Conservation (phyloP, 2,329 filamentous ascomycete species). For the Hypoxylon sp. region DNA sequence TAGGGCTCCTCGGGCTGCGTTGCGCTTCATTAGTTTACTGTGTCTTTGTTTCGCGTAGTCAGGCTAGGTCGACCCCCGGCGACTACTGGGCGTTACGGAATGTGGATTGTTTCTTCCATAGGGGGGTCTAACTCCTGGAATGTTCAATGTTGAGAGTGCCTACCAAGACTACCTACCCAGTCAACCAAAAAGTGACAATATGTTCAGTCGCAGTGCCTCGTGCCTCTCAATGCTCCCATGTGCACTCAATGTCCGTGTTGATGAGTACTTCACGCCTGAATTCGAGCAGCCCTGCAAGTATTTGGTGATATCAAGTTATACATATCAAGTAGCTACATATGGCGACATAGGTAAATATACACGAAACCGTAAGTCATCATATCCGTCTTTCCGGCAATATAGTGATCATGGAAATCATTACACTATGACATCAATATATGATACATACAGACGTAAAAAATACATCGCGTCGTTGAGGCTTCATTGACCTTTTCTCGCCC, state of each 20-base stretch:
- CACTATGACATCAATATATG: constrained; percentile 4
- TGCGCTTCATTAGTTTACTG: neutral
- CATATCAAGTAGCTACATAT: neutral
- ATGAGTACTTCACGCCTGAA: neutral
- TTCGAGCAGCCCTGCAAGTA: neutral
- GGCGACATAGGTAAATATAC: constrained; percentile 10
- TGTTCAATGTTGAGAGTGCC: constrained; percentile 1
- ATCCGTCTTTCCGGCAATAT: neutral
- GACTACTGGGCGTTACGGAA: constrained; percentile 7
- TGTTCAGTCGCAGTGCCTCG: neutral
- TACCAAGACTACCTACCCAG: neutral
- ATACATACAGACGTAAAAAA: constrained; percentile 16
- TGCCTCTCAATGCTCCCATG: neutral
- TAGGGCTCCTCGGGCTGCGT: neutral
- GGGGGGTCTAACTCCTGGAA: neutral
- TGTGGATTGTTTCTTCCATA: neutral
- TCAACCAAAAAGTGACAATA: neutral
- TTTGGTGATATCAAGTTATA: neutral
- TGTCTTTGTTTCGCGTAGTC: constrained; percentile 14
- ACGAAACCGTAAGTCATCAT: constrained; percentile 27
- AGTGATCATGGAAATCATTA: constrained; percentile 20
- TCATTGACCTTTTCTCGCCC: constrained; percentile 5
- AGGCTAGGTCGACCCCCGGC: neutral
- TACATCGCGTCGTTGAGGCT: constrained; percentile 31
- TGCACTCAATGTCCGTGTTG: neutral